Conservation (phyloP, 768 basidiomycete species). For the Sporobolomyces phaffii region DNA sequence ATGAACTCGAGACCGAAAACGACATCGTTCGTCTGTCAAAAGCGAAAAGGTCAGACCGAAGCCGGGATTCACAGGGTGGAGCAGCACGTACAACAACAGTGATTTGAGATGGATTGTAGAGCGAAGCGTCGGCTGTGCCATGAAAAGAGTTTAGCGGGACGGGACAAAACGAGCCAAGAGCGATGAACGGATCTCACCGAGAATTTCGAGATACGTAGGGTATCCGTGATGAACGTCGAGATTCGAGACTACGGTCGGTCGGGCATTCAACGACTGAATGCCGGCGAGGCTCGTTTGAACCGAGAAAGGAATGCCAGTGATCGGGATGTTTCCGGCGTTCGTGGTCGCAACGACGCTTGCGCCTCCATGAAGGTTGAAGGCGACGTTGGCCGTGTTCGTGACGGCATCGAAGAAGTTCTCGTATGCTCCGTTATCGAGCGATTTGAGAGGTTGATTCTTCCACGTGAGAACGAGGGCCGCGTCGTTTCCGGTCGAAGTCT, state of each 20-base stretch:
- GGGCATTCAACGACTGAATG: slow-evolving; percentile 49
- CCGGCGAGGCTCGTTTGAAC: slow-evolving; percentile 58
- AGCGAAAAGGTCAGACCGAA: neutral
- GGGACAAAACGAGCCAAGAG: neutral
- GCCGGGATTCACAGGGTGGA: neutral
- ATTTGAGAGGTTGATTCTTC: slow-evolving; percentile 55
- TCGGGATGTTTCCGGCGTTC: slow-evolving; percentile 62
- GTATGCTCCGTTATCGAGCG: slow-evolving; percentile 57
- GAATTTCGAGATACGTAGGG: slow-evolving; percentile 20
- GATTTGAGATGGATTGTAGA: slow-evolving; percentile 31
- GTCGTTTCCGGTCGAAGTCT: slow-evolving; percentile 59
- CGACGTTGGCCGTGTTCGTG: slow-evolving; percentile 52
- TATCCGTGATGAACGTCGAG: slow-evolving; percentile 58
- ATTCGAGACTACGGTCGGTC: slow-evolving; percentile 56
- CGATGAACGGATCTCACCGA: neutral
- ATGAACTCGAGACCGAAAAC: slow-evolving; percentile 59
- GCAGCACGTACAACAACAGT: slow-evolving; percentile 17
- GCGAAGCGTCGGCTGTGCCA: slow-evolving; percentile 22
- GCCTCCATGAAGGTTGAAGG: slow-evolving; percentile 50
- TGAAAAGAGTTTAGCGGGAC: neutral
- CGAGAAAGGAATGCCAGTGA: slow-evolving; percentile 60
- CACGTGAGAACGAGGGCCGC: slow-evolving; percentile 57
- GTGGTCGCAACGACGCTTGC: slow-evolving; percentile 27
- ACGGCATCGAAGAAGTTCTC: slow-evolving; percentile 57
- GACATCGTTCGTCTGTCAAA: slow-evolving; percentile 55